Conservation (phyloP, 257 asterid genomes). For the Ballota nigra region DNA sequence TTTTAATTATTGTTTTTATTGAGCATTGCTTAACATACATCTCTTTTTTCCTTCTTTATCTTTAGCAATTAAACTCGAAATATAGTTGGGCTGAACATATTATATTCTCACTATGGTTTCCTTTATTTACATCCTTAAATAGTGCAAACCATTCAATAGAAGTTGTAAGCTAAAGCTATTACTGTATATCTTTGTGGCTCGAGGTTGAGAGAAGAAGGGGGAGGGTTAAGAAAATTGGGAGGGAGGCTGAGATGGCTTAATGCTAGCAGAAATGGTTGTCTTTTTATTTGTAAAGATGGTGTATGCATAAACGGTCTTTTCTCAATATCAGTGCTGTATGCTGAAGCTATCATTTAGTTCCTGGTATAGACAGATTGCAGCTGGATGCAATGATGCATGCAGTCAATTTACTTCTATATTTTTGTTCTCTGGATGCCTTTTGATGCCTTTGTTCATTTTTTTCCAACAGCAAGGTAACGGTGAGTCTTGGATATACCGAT, state of each 20-base stretch:
- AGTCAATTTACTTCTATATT: neutral
- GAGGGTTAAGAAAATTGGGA: neutral
- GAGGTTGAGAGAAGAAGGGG: no score
- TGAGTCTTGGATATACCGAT: constrained; percentile 76
- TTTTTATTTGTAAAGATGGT: neutral
- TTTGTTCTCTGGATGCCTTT: neutral
- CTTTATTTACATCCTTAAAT: neutral
- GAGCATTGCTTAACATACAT: constrained; percentile 1
- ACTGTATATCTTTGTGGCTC: neutral
- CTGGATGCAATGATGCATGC: neutral
- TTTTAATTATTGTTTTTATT: constrained; percentile 10
- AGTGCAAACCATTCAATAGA: neutral
- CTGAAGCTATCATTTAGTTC: neutral
- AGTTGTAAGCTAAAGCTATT: neutral
- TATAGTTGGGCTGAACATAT: neutral
- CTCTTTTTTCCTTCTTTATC: neutral
- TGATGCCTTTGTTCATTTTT: neutral
- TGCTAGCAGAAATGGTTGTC: neutral
- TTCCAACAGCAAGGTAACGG: constrained; percentile 72
- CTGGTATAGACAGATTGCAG: neutral
- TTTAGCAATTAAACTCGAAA: neutral
- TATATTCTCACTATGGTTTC: neutral
- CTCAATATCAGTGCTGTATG: neutral
- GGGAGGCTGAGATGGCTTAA: neutral
- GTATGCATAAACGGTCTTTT: neutral